Percentiles rank a stretch among this genome's conserved stretches.
Conservation (phyloP, 2,329 filamentous ascomycete genomes). For the Septoria petroselini region DNA sequence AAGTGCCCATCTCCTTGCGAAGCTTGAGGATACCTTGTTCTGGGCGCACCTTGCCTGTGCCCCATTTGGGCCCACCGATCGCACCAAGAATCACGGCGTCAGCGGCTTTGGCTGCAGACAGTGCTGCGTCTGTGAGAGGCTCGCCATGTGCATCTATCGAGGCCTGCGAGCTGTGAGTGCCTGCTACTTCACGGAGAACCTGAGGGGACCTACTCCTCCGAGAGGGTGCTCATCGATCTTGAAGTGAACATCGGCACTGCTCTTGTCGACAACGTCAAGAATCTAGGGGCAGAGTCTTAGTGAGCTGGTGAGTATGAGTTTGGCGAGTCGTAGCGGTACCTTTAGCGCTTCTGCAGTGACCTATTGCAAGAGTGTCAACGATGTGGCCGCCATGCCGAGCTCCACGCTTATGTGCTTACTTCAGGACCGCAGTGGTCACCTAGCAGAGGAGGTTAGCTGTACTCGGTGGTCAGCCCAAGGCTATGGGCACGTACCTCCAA, state of each 20-base stretch:
- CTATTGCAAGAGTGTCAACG: slow-evolving; percentile 42
- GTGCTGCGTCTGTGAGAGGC: slow-evolving; percentile 77
- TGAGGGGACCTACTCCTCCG: slow-evolving; percentile 77
- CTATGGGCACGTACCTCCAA: slow-evolving; percentile 22
- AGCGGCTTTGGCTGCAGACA: slow-evolving; percentile 76
- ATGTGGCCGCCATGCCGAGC: background rate
- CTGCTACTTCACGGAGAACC: slow-evolving; percentile 5
- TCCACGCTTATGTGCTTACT: slow-evolving; percentile 50
- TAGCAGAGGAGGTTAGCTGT: slow-evolving; percentile 11
- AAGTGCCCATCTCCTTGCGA: slow-evolving; percentile 89
- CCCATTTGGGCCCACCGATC: slow-evolving; percentile 97
- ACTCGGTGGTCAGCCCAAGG: background rate
- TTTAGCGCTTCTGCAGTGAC: slow-evolving; percentile 83
- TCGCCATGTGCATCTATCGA: slow-evolving; percentile 80
- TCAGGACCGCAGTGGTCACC: slow-evolving; percentile 80
- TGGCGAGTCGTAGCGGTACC: slow-evolving; percentile 47
- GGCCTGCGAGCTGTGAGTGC: slow-evolving; percentile 53
- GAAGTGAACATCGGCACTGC: slow-evolving; percentile 71
- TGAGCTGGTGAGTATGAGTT: background rate
- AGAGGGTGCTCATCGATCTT: slow-evolving; percentile 87
- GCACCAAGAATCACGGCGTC: slow-evolving; percentile 90
- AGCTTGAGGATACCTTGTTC: slow-evolving; percentile 89
- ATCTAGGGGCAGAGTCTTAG: slow-evolving; percentile 51
- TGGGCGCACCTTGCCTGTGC: slow-evolving; percentile 79
- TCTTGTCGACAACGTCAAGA: slow-evolving; percentile 72